Base-by-base conservation (phyloP, 2,329 filamentous ascomycete species). In the Monosporascus sp. region DNA sequence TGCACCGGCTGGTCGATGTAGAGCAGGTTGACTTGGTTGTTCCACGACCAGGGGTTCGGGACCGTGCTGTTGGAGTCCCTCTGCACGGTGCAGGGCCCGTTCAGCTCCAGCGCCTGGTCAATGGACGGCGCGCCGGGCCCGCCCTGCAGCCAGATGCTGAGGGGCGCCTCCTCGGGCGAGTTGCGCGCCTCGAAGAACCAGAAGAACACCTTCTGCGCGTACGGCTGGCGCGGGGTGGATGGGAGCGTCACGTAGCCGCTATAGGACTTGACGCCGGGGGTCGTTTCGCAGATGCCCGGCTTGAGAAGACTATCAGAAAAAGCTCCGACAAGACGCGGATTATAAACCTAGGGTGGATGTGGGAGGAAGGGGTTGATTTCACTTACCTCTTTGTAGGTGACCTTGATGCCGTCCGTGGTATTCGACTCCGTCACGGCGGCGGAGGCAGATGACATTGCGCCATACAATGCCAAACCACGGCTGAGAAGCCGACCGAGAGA, bases 11-110 rank as follows among this genome's bases (percentile, higher is more conserved):
- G 79, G 62, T 88, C 84, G 55, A 87, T 82, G 65, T 83, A 86
- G 7, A 87, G 76, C 74, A 85, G 78, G 55, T 85, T 85, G 54
- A 76, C 78, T 17, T 77, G 74, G 60, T 82, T 82, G 59, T 78
- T 81, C 79, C 80, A 85, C 2, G 79, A 79, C 70, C 79, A 84
- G 0, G 79, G 79, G 54, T 85, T 85, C 24, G 72, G 54, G 18
- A 61, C 62, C 0, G 74, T 75, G n/a, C 65, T 68, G 62, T 81
- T 79, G 46, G 75, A 77, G 38, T 81, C 76, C 42, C 70, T 66
- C 44, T 78, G 76, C 31, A 84, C 70, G 9, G 65, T 65, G 61
- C 82, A 85, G 45, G 70, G 72, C 7, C 81, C 81, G 70, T 72
- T 67, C 79, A 80, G 52, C 66, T 71, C 64, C 76, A 83, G 52